Conservation (phyloP, 805 yeast genomes). For the Wickerhamiella vanderwaltii region DNA sequence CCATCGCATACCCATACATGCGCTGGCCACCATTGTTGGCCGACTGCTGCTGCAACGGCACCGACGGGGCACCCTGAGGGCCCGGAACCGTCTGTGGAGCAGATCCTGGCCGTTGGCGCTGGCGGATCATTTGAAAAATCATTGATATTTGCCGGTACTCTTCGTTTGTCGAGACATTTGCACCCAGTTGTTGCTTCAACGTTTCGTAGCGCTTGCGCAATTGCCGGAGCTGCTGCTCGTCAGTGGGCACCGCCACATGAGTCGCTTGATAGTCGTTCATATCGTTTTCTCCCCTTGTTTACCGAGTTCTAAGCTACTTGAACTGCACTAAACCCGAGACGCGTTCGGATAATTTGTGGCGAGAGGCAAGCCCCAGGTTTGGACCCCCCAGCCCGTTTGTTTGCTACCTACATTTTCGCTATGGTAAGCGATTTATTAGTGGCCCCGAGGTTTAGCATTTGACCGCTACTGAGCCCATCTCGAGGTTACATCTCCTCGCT, state of each 20-base stretch:
- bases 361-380: too few species aligned
- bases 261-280: slow-evolving; percentile 8
- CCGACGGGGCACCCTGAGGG: slow-evolving; percentile 16
- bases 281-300: too few species aligned
- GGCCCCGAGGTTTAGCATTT: too few species aligned
- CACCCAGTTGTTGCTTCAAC: slow-evolving; percentile 22
- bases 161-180: slow-evolving; percentile 21
- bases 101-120: slow-evolving; percentile 6
- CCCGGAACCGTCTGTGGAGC: slow-evolving; percentile 12
- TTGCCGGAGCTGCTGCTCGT: slow-evolving; percentile 23
- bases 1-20: slow-evolving; percentile 15
- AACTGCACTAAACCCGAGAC: too few species aligned
- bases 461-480: too few species aligned
- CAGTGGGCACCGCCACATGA: slow-evolving; percentile 9
- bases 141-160: slow-evolving; percentile 22
- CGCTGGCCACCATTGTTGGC: slow-evolving; percentile 18
- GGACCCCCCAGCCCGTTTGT: too few species aligned
- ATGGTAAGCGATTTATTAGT: too few species aligned
- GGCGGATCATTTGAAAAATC: slow-evolving; percentile 15
- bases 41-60: slow-evolving; percentile 17
- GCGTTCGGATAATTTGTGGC: too few species aligned
- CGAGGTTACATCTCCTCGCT: too few species aligned
- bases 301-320: too few species aligned
- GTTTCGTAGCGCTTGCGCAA: slow-evolving; percentile 23
- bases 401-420: too few species aligned